Evolutionary conservation across 1,139 yeast genomes (phyloP), one percentile per base, ranked within the genome.

Genomic region (Arxiozyma heterogenica): DNA sequence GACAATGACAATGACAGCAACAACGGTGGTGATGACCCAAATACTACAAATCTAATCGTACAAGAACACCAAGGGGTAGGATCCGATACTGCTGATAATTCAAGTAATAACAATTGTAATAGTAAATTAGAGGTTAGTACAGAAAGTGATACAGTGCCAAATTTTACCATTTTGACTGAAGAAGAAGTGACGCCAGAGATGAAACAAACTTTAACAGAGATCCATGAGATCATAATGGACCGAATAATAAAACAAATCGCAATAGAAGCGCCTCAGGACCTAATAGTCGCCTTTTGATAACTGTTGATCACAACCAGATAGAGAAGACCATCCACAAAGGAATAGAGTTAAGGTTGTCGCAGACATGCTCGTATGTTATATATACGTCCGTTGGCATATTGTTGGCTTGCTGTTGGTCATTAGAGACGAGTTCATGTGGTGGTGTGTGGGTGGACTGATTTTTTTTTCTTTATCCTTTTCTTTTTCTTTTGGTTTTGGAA

Each of bases 141-240:
- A 17, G 39, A 46, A 17, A 22, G 42, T 38, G 49, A 38, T 7
- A 21, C 15, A 7, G 20, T 27, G 17, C 21, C 34, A 18, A 30
- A 46, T 41, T 49, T 49, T 12, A 49, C 47, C 4, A 23, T 49
- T 22, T 17, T 43, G 15, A 21, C 27, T 11, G 51, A 23, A 20
- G 41, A 49, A 21, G 34, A 49, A 42, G 25, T 49, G 18, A 21
- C 51, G n/a, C n/a, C 30, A 8, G 51, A 44, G 8, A 30, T 49
- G n/a, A 44, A 44, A 12, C 52, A 50, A 41, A 49, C 41, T 25
- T 27, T 50, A 22, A 44, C 25, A 21, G 42, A 49, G 21, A 25
- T 50, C 8, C 52, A 50, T 44, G 34, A 50, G 21, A 38, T 12
- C 18, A 43, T 51, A 51, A 38, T 44, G 41, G 20, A 38, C 3